Base-by-base conservation (phyloP, 75 land plant species). In the Cupressus sempervirens region DNA sequence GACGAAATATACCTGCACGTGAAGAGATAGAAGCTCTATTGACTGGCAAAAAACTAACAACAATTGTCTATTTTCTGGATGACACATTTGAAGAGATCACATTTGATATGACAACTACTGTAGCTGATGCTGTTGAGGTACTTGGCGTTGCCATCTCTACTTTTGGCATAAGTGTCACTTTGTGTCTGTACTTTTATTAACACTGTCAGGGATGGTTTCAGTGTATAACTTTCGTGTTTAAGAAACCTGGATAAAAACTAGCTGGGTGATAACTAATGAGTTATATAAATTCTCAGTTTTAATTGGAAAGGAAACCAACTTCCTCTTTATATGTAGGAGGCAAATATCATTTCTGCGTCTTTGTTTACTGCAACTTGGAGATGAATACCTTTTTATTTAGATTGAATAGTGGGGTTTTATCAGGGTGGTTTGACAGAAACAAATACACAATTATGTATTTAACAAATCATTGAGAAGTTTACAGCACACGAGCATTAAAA, bases 101-200 rank as follows among this genome's bases (percentile, higher is more conserved):
- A 23, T 98, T 94, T 90, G 98, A 96, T 88, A 94, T 98, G 95
- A 76, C 98, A 30, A 98, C 99, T 53, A 95, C 99, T 35, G 94
- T 98, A 12, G 89, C 96, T 83, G 99, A 97, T 94, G 94, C 98
- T 88, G 95, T 98, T 53, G 96, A 95, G 99, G 99, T 97, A 86
- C 18, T 40, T 79, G 80, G 45, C 46, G 45, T n/a, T 45, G 81
- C 81, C 29, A 45, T 79, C 29, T 45, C 14, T 45, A 23, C 46
- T 79, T 79, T 38, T 29, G 48, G 80, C 0, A 43, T 45, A 46
- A 26, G 81, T 23, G 45, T 45, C 1, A 43, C 45, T 43, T 48
- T 43, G 48, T 40, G 9, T 77, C 43, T 43, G 11, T 76, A 76
- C 4, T 76, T 70, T 70, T 30, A 29, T 72, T 10, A 30, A 32